Conservation (phyloP, 768 basidiomycete genomes). For the Neoboletus brunneissimus region DNA sequence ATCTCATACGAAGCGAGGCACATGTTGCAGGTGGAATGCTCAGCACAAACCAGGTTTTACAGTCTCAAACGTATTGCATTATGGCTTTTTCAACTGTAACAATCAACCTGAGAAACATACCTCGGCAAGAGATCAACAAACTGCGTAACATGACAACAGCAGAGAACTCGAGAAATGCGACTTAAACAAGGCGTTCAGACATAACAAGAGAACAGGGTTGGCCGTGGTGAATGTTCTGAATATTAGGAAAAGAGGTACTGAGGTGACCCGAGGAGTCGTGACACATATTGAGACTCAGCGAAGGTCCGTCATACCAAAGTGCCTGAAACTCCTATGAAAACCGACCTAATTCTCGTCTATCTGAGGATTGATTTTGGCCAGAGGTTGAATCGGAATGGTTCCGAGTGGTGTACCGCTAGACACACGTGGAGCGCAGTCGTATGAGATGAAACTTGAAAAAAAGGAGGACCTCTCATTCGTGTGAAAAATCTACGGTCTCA, state of each 20-base stretch:
- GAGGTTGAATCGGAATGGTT: background rate
- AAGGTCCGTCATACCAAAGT: too few species aligned
- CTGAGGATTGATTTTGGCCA: background rate
- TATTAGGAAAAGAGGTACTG: too few species aligned
- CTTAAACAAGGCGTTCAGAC: background rate
- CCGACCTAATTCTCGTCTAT: background rate
- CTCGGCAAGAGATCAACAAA: background rate
- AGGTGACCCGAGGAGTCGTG: too few species aligned
- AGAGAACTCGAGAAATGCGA: background rate
- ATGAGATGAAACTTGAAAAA: too few species aligned
- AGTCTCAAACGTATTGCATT: slow-evolving; percentile 27
- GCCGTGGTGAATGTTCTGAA: background rate
- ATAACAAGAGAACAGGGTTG: background rate
- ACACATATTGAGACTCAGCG: too few species aligned
- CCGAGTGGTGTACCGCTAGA: background rate
- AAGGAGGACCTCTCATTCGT: too few species aligned
- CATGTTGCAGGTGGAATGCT: slow-evolving; percentile 3
- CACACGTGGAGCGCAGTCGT: background rate
- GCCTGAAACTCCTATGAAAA: background rate
- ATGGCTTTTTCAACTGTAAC: slow-evolving; percentile 21
- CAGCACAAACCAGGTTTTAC: slow-evolving; percentile 13
- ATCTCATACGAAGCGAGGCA: slow-evolving; percentile 7
- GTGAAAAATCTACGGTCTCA: too few species aligned
- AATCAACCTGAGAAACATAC: slow-evolving; percentile 24
- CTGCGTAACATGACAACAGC: background rate